phyloP scores from a whole-genome alignment of 2,329 filamentous ascomycete species.

The Hymenoscyphus occultus region DNA sequence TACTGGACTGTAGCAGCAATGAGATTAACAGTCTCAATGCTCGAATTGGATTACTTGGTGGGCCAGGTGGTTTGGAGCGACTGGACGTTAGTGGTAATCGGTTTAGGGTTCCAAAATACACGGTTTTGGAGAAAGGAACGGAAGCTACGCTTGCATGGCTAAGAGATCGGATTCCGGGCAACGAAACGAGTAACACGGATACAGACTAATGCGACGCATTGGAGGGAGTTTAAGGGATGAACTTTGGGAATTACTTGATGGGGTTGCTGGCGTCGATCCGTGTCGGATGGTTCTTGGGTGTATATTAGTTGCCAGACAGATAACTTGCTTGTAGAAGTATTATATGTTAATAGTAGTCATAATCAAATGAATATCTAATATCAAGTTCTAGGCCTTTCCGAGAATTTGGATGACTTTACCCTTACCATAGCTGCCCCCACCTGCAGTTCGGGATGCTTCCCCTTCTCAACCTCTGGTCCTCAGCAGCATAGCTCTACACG shows the following conservation, averaged over 20 bases:
- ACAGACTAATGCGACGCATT: constrained; percentile 22
- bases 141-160: constrained; percentile 81
- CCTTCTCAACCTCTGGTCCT: background rate
- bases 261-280: constrained; percentile 9
- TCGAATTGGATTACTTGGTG: constrained; percentile 72
- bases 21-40: constrained; percentile 80
- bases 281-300: constrained; percentile 7
- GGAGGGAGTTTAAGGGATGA: background rate
- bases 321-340: constrained; percentile 9
- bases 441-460: background rate
- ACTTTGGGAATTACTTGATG: constrained; percentile 10
- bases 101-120: constrained; percentile 83
- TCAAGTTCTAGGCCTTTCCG: too few relatives aligned
- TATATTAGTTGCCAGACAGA: constrained; percentile 11
- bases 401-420: too few relatives aligned
- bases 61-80: constrained; percentile 54
- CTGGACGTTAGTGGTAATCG: constrained; percentile 81
- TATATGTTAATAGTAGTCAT: constrained; percentile 10
- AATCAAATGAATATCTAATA: constrained; percentile 8
- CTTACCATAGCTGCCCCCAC: background rate
- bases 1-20: constrained; percentile 80
- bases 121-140: constrained; percentile 81
- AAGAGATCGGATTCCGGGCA: constrained; percentile 68
- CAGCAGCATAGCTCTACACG: background rate
- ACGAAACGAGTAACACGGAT: constrained; percentile 27